These are phyloP conservation scores for Scedosporium minutisporum DNA, from an alignment of 2,329 filamentous ascomycete genomes.

Conservation along the genomic window DNA sequence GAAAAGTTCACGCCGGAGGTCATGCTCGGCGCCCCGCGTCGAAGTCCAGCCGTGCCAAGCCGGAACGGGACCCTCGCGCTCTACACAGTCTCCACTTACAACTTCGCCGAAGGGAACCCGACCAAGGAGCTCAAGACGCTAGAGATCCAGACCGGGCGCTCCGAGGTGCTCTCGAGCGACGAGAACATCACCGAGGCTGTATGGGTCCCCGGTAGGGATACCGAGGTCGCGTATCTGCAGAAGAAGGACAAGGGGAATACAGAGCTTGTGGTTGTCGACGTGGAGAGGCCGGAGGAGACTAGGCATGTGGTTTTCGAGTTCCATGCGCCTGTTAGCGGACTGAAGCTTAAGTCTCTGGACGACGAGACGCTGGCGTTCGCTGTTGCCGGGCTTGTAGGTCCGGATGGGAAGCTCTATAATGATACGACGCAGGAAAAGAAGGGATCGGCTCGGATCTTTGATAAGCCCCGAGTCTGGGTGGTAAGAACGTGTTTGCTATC, in stretches of 20 bases:
- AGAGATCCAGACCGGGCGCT: slow-evolving; percentile 19
- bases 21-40: slow-evolving; percentile 19
- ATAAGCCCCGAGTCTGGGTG: slow-evolving; percentile 20
- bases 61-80: slow-evolving; percentile 29
- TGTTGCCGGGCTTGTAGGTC: slow-evolving; percentile 21
- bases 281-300: slow-evolving; percentile 12
- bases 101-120: slow-evolving; percentile 20
- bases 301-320: slow-evolving; percentile 20
- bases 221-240: slow-evolving; percentile 23
- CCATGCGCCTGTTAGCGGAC: slow-evolving; percentile 19
- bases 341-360: slow-evolving; percentile 23
- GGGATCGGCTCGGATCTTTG: slow-evolving; percentile 17
- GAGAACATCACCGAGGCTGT: slow-evolving; percentile 20
- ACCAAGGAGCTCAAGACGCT: slow-evolving; percentile 23
- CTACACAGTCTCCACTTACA: slow-evolving; percentile 28
- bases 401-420: slow-evolving; percentile 23
- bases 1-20: slow-evolving; percentile 21
- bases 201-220: slow-evolving; percentile 24
- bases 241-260: slow-evolving; percentile 20
- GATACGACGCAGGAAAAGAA: slow-evolving; percentile 15
- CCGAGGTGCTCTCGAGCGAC: slow-evolving; percentile 16
- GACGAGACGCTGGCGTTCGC: slow-evolving; percentile 26
- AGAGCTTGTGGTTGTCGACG: slow-evolving; percentile 19
- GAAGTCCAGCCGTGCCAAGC: slow-evolving; percentile 27
- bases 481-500: slow-evolving; percentile 16